Percentiles rank a stretch among this genome's conserved stretches.
Conservation (phyloP, 1,284 basidiomycete genomes). For the Veloboletus limbatus region DNA sequence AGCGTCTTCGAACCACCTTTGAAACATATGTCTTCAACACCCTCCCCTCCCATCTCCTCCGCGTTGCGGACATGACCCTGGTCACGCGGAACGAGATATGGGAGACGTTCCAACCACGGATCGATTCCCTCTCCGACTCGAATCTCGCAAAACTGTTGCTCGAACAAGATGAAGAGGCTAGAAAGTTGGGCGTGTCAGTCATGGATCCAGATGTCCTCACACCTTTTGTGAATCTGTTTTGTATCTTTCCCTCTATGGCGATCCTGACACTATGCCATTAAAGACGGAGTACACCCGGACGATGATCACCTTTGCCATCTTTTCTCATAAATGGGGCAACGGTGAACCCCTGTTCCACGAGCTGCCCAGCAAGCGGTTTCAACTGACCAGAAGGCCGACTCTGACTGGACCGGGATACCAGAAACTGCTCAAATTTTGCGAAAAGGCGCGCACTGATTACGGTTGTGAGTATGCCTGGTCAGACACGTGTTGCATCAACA, state of each 20-base stretch:
- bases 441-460: constrained; percentile 25
- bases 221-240: constrained; percentile 19
- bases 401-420: constrained; percentile 28
- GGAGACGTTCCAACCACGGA: constrained; percentile 22
- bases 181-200: constrained; percentile 24
- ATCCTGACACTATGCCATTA: constrained; percentile 7
- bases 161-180: constrained; percentile 26
- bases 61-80: constrained; percentile 22
- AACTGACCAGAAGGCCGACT: constrained; percentile 13
- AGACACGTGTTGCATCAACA: constrained; percentile 32
- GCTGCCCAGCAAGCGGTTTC: constrained; percentile 14
- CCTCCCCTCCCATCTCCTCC: constrained; percentile 23
- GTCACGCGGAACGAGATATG: constrained; percentile 24
- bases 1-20: constrained; percentile 22
- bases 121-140: constrained; percentile 22
- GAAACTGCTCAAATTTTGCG: constrained; percentile 26
- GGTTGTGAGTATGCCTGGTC: constrained; percentile 31
- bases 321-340: constrained; percentile 24
- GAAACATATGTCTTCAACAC: constrained; percentile 28
- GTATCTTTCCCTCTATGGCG: background rate
- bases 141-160: constrained; percentile 24
- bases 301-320: constrained; percentile 23
- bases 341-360: constrained; percentile 23
- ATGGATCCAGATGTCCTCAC: constrained; percentile 22
- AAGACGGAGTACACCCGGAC: constrained; percentile 22